A percentile compares a stretch with the other conserved stretches of the same genome.
These are phyloP conservation scores for Elymus sibiricus DNA, from an alignment of 176 grass and related monocot genomes.

Conservation along the genomic window DNA sequence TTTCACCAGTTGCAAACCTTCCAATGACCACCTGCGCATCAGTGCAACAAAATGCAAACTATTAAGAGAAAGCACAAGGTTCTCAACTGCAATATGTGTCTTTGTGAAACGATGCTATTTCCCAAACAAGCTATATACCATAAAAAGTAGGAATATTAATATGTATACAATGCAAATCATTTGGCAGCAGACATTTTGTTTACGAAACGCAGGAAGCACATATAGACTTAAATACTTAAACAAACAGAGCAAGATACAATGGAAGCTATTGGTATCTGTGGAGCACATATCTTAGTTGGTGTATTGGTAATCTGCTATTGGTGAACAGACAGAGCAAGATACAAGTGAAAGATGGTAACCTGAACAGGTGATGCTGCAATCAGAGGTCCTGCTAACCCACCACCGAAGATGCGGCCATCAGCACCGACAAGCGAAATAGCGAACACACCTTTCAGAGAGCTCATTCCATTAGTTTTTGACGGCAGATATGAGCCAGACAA, in stretches of 20 bases:
- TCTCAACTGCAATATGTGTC: not conserved
- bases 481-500: constrained; percentile 59
- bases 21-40: constrained; percentile 57
- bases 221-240: too few species aligned
- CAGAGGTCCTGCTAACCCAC: constrained; percentile 58
- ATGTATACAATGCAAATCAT: not conserved
- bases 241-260: not conserved
- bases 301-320: too few species aligned
- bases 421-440: constrained; percentile 47
- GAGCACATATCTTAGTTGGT: not conserved
- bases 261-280: not conserved
- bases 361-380: constrained; percentile 55
- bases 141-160: not conserved
- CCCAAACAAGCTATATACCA: not conserved
- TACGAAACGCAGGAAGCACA: too few species aligned
- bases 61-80: not conserved
- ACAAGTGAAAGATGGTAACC: constrained; percentile 30
- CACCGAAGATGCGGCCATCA: constrained; percentile 58
- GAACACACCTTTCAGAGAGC: constrained; percentile 51
- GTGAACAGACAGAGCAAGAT: too few species aligned
- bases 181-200: too few species aligned
- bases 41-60: not conserved
- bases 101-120: not conserved
- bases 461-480: constrained; percentile 35
- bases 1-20: constrained; percentile 47